Percentiles rank a stretch among this genome's conserved stretches.
Evolutionary conservation across 345 rosid species (phyloP).

Genomic region (Salix exigua): DNA sequence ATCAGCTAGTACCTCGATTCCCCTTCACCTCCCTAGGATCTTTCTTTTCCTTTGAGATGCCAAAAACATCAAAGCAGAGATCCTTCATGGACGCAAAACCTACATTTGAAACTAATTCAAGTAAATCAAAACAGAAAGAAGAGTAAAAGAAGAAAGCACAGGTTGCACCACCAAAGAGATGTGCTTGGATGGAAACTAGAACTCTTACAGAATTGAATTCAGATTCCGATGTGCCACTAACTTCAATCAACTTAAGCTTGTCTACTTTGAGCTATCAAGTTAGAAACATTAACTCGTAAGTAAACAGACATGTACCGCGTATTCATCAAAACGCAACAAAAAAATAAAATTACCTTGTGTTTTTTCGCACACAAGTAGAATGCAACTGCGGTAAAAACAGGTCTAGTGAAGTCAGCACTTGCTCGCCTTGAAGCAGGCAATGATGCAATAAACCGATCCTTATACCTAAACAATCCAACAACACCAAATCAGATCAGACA

Average conservation of each 20-base stretch:
- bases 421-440: slow-evolving; percentile 66
- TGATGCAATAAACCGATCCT: slow-evolving; percentile 72
- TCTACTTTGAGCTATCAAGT: slow-evolving; percentile 76
- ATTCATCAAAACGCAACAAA: neutral
- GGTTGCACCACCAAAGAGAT: neutral
- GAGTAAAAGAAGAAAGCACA: neutral
- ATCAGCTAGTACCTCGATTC: slow-evolving; percentile 35
- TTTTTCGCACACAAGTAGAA: slow-evolving; percentile 81
- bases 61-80: slow-evolving; percentile 58
- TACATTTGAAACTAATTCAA: slow-evolving; percentile 14
- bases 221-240: slow-evolving; percentile 83
- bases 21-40: slow-evolving; percentile 58
- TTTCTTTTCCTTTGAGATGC: slow-evolving; percentile 42
- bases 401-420: slow-evolving; percentile 69
- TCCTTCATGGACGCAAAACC: slow-evolving; percentile 68
- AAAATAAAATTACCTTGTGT: slow-evolving; percentile 46
- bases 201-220: slow-evolving; percentile 75
- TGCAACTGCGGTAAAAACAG: slow-evolving; percentile 85
- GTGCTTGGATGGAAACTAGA: neutral
- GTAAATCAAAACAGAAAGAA: neutral
- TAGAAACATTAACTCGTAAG: neutral
- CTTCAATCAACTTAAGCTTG: slow-evolving; percentile 74
- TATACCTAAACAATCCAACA: slow-evolving; percentile 44
- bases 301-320: neutral
- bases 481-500: neutral